A percentile compares a stretch with the other conserved stretches of the same genome.
Evolutionary conservation across 257 asterid genomes (phyloP).

Genomic region (Craterostigma plantagineum): DNA sequence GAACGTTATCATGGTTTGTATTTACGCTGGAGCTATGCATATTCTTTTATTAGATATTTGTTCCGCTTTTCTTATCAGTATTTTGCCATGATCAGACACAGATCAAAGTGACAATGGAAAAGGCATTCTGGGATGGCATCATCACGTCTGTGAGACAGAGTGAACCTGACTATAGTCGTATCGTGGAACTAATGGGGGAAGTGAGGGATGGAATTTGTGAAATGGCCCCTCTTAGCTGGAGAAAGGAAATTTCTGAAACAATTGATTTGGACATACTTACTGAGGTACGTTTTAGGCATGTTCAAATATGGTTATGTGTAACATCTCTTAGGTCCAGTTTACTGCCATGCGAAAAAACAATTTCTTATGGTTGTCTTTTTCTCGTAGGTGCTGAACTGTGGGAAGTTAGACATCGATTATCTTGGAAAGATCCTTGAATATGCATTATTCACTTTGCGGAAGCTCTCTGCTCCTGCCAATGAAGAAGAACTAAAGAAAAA

Average conservation of each 20-base stretch:
- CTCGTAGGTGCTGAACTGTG: slow-evolving; percentile 45
- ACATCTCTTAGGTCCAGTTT: no score
- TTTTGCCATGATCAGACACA: slow-evolving; percentile 24
- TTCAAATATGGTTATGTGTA: not conserved
- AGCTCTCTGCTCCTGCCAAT: slow-evolving; percentile 74
- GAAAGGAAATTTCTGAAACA: slow-evolving; percentile 44
- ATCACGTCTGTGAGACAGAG: slow-evolving; percentile 55
- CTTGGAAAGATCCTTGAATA: slow-evolving; percentile 61
- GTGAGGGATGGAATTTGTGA: slow-evolving; percentile 66
- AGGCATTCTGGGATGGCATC: slow-evolving; percentile 90
- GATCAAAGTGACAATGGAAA: slow-evolving; percentile 56
- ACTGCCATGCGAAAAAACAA: no score
- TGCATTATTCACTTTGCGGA: slow-evolving; percentile 44
- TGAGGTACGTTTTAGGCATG: slow-evolving; percentile 28
- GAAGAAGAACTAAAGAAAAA: slow-evolving; percentile 43
- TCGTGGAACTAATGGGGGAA: slow-evolving; percentile 66
- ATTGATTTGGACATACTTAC: slow-evolving; percentile 66
- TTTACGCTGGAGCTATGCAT: slow-evolving; percentile 2
- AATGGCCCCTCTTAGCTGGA: slow-evolving; percentile 83
- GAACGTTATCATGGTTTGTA: slow-evolving; percentile 31
- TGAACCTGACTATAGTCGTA: slow-evolving; percentile 37
- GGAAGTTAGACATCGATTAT: slow-evolving; percentile 42
- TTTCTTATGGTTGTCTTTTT: no score
- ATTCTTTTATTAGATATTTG: not conserved
- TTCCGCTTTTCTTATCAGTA: not conserved